These are phyloP conservation scores for Malus fusca DNA, from an alignment of 306 rosid species.

Conservation along the genomic window DNA sequence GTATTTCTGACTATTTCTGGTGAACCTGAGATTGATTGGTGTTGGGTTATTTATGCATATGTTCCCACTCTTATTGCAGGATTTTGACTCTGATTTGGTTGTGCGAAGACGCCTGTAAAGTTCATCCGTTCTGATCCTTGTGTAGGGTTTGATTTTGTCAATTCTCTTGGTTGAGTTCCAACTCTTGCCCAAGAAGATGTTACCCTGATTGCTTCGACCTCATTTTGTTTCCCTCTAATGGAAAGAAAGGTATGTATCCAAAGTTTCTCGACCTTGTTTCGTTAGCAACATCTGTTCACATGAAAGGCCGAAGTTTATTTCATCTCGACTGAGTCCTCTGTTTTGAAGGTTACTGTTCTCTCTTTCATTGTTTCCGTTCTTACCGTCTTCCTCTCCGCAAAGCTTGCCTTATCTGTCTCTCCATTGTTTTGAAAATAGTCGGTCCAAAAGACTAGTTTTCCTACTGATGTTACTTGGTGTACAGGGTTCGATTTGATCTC, in stretches of 20 bases:
- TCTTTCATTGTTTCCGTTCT: too few species aligned
- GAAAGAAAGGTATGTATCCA: not conserved
- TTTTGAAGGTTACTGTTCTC: too few species aligned
- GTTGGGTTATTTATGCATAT: not conserved
- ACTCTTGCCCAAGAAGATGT: not conserved
- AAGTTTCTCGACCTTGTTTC: not conserved
- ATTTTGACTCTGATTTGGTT: constrained; percentile 33
- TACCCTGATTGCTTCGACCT: not conserved
- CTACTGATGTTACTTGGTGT: not conserved
- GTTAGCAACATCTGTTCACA: not conserved
- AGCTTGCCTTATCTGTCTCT: not conserved
- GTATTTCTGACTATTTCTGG: not conserved
- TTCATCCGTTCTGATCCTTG: not conserved
- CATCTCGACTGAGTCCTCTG: not conserved
- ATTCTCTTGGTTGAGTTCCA: too few species aligned
- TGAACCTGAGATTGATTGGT: not conserved
- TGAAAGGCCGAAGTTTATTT: not conserved
- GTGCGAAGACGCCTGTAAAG: not conserved
- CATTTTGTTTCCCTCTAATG: not conserved
- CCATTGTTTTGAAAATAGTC: not conserved
- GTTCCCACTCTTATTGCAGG: constrained; percentile 9
- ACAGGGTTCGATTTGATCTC: not conserved
- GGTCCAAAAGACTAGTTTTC: not conserved
- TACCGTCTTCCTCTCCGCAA: not conserved
- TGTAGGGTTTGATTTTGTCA: not conserved